Evolutionary conservation across 73 alveolate species (phyloP).

Genomic region (Tetrahymena borealis): DNA sequence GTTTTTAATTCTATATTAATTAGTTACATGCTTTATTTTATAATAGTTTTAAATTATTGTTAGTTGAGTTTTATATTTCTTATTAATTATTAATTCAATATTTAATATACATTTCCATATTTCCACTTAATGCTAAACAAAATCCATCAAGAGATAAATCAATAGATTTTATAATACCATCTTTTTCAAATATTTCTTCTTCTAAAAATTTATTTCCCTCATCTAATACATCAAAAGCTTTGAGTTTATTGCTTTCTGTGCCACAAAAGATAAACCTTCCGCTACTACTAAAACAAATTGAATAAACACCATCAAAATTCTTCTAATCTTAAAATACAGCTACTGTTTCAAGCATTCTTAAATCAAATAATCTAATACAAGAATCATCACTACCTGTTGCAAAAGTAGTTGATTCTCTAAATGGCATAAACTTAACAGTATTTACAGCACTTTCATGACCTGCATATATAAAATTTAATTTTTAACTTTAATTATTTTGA

Average conservation of each 20-base stretch:
- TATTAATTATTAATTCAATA: not conserved
- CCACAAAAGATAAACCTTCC: slow-evolving; percentile 39
- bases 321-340: slow-evolving; percentile 24
- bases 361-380: slow-evolving; percentile 27
- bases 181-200: slow-evolving; percentile 28
- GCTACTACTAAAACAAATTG: slow-evolving; percentile 20
- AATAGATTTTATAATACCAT: slow-evolving; percentile 29
- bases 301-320: slow-evolving; percentile 30
- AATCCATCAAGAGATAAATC: slow-evolving; percentile 39
- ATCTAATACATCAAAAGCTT: slow-evolving; percentile 37
- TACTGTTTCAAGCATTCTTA: slow-evolving; percentile 32
- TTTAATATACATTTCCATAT: not conserved
- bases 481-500: not conserved
- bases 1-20: no score
- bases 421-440: slow-evolving; percentile 23
- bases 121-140: slow-evolving; percentile 12
- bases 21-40: no score
- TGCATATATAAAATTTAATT: not conserved
- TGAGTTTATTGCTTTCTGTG: slow-evolving; percentile 19
- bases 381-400: slow-evolving; percentile 48
- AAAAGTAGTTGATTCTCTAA: slow-evolving; percentile 31
- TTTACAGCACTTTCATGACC: slow-evolving; percentile 48
- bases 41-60: no score
- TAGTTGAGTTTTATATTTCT: no score
- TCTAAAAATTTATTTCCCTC: slow-evolving; percentile 24